A percentile compares a stretch with the other conserved stretches of the same genome.
phyloP scores from a whole-genome alignment of 768 basidiomycete species.

The Leccinellum luteum region DNA sequence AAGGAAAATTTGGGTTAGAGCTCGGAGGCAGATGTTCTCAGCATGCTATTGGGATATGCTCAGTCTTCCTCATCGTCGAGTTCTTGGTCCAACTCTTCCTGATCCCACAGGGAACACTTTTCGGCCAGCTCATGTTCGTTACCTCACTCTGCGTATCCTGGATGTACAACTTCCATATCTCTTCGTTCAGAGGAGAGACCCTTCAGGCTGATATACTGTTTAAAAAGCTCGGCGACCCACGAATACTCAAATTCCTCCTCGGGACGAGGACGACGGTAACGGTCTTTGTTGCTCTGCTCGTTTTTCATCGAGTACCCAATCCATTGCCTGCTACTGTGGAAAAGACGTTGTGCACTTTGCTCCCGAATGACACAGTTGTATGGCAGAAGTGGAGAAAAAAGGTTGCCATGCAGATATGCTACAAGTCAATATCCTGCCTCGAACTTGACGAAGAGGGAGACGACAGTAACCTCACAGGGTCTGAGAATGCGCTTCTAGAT shows the following conservation, averaged over 20 bases:
- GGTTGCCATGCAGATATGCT: slow-evolving; percentile 12
- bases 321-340: slow-evolving; percentile 3
- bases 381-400: slow-evolving; percentile 22
- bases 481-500: slow-evolving; percentile 5
- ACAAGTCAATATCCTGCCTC: slow-evolving; percentile 3
- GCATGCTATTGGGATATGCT: slow-evolving; percentile 22
- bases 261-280: slow-evolving; percentile 18
- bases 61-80: slow-evolving; percentile 28
- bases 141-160: slow-evolving; percentile 32
- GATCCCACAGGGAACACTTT: slow-evolving; percentile 30
- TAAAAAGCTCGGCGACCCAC: slow-evolving; percentile 12
- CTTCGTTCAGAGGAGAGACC: slow-evolving; percentile 29
- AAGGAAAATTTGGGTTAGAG: slow-evolving; percentile 23
- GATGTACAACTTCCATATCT: slow-evolving; percentile 31
- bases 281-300: slow-evolving; percentile 13
- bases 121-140: slow-evolving; percentile 37
- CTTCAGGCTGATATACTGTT: slow-evolving; percentile 23
- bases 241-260: slow-evolving; percentile 7
- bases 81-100: slow-evolving; percentile 33
- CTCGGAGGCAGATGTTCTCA: neutral
- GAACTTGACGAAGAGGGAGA: neutral
- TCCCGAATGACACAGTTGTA: slow-evolving; percentile 22
- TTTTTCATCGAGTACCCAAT: slow-evolving; percentile 4
- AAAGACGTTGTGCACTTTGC: slow-evolving; percentile 9
- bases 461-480: neutral